phyloP scores from a whole-genome alignment of 164 flowering plant genomes.

The Vitis vinifera region ASM3070453v1 NC_081805.1:7154501-7155000 shows the following conservation, averaged over 20 bases:
- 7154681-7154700: slow-evolving; percentile 43
- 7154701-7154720: slow-evolving; percentile 37
- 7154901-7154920: slow-evolving; percentile 52
- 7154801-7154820: slow-evolving; percentile 11
- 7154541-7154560: too few species aligned
- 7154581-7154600: not conserved
- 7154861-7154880: slow-evolving; percentile 55
- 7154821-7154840: slow-evolving; percentile 46
- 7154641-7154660: slow-evolving; percentile 18
- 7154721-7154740: slow-evolving; percentile 25
- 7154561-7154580: too few species aligned
- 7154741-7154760: slow-evolving; percentile 15
- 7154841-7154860: slow-evolving; percentile 68
- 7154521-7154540: too few species aligned
- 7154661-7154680: slow-evolving; percentile 33
- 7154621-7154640: slow-evolving; percentile 4
- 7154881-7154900: slow-evolving; percentile 51
- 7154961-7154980: slow-evolving; percentile 31
- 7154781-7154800: slow-evolving; percentile 58
- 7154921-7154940: slow-evolving; percentile 52
- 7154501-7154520: too few species aligned
- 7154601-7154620: not conserved
- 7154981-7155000: slow-evolving; percentile 68
- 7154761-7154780: slow-evolving; percentile 64
- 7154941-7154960: slow-evolving; percentile 42